phyloP scores from a whole-genome alignment of 2,329 filamentous ascomycete species.

The Cylindrodendrum hubeiense region DNA sequence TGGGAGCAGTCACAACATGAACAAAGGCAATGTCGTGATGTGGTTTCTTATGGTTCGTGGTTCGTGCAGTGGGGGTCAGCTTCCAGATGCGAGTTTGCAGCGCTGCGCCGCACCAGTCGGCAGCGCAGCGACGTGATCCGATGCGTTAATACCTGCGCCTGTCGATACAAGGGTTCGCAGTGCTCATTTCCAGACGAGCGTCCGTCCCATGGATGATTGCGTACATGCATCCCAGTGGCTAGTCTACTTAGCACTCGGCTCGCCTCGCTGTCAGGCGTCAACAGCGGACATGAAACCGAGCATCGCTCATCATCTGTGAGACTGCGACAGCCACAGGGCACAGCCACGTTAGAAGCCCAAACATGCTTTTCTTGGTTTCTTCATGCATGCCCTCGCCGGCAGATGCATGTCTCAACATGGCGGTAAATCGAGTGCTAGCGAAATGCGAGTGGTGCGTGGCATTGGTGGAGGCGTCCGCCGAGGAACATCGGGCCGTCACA shows the following conservation, averaged over 20 bases:
- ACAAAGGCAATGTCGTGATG: slow-evolving; percentile 21
- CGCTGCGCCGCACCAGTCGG: slow-evolving; percentile 16
- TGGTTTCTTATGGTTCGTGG: slow-evolving; percentile 10
- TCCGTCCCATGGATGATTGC: neutral
- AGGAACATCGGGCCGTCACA: slow-evolving; percentile 40
- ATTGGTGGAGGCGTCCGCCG: slow-evolving; percentile 21
- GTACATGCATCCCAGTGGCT: neutral
- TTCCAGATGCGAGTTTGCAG: slow-evolving; percentile 10
- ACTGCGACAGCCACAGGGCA: slow-evolving; percentile 11
- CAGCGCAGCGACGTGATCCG: slow-evolving; percentile 3
- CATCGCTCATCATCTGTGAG: neutral
- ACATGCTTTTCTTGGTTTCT: slow-evolving; percentile 13
- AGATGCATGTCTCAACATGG: slow-evolving; percentile 7
- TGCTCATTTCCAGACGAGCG: slow-evolving; percentile 2
- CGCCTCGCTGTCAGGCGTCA: neutral
- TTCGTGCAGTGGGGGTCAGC: slow-evolving; percentile 11
- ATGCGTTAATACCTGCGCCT: slow-evolving; percentile 12
- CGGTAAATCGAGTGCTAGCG: slow-evolving; percentile 16
- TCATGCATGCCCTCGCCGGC: slow-evolving; percentile 17
- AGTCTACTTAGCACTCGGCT: neutral
- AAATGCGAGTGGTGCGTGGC: slow-evolving; percentile 16
- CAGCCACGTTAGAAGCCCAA: slow-evolving; percentile 18
- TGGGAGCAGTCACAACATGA: slow-evolving; percentile 14
- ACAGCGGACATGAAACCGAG: slow-evolving; percentile 12
- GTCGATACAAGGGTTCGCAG: neutral